Evolutionary conservation across 805 yeast genomes (phyloP).

Genomic region (Schizosaccharomyces octosporus): DNA sequence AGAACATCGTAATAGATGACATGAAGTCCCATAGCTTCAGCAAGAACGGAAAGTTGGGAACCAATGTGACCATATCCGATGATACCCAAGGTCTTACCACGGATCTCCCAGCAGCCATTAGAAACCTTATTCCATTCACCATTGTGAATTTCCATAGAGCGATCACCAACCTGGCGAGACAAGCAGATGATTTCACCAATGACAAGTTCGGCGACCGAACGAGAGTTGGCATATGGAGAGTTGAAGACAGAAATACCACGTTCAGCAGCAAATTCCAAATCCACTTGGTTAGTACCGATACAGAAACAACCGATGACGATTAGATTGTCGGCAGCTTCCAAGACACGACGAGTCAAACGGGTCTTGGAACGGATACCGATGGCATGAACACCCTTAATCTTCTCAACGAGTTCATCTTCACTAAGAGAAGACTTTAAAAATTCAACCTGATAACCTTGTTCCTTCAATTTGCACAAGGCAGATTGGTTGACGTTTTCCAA

Average conservation of each 20-base stretch:
- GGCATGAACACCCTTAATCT: slow-evolving; percentile 81
- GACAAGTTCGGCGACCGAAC: slow-evolving; percentile 94
- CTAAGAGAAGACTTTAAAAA: slow-evolving; percentile 69
- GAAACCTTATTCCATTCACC: slow-evolving; percentile 96
- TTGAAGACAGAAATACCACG: slow-evolving; percentile 90
- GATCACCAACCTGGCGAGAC: slow-evolving; percentile 91
- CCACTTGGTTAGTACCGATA: slow-evolving; percentile 96
- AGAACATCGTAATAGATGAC: slow-evolving; percentile 77
- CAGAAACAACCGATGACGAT: slow-evolving; percentile 92
- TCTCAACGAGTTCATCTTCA: slow-evolving; percentile 83
- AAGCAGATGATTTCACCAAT: slow-evolving; percentile 81
- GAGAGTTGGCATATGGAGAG: slow-evolving; percentile 94
- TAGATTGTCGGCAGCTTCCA: slow-evolving; percentile 70
- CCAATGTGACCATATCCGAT: slow-evolving; percentile 98
- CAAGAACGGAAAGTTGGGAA: slow-evolving; percentile 82
- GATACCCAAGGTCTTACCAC: slow-evolving; percentile 94
- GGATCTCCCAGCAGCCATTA: slow-evolving; percentile 91
- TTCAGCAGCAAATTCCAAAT: slow-evolving; percentile 72
- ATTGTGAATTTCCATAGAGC: slow-evolving; percentile 83
- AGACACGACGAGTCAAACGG: slow-evolving; percentile 51
- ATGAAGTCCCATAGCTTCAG: slow-evolving; percentile 94
- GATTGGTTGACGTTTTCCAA: slow-evolving; percentile 85
- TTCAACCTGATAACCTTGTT: slow-evolving; percentile 94
- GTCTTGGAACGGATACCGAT: slow-evolving; percentile 97
- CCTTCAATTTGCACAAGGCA: slow-evolving; percentile 60